These are phyloP conservation scores for Mucor velutinosus DNA, from an alignment of 371 early-diverging fungal genomes.

Conservation along the genomic window DNA sequence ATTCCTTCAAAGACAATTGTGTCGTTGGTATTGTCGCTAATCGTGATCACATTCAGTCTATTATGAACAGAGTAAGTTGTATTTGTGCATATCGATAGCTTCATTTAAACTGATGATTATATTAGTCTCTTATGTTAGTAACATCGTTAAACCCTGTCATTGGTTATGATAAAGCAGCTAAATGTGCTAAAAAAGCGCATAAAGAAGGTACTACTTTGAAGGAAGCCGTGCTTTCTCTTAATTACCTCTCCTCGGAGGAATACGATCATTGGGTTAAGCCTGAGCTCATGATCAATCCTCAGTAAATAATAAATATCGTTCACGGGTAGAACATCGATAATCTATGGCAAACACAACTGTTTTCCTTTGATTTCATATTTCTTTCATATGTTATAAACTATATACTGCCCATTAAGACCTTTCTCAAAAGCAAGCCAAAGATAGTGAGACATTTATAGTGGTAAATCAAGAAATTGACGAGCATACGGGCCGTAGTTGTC, in stretches of 20 bases:
- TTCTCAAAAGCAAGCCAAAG: too few relatives aligned
- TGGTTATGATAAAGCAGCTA: slow-evolving; percentile 84
- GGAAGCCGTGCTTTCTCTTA: slow-evolving; percentile 77
- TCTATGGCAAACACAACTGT: too few relatives aligned
- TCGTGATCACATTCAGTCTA: slow-evolving; percentile 77
- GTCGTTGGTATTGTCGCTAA: slow-evolving; percentile 92
- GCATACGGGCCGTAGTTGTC: too few relatives aligned
- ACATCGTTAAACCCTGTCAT: slow-evolving; percentile 85
- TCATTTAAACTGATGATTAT: not conserved
- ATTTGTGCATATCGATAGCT: not conserved
- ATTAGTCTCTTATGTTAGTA: slow-evolving; percentile 75
- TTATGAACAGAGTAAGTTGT: slow-evolving; percentile 74
- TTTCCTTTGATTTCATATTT: too few relatives aligned
- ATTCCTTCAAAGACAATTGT: slow-evolving; percentile 90
- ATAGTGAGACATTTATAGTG: too few relatives aligned
- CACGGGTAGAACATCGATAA: too few relatives aligned
- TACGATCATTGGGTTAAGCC: slow-evolving; percentile 86
- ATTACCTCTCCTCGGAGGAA: slow-evolving; percentile 72
- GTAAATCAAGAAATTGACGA: too few relatives aligned
- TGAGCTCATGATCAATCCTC: slow-evolving; percentile 69
- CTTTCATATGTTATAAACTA: too few relatives aligned
- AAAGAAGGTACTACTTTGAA: slow-evolving; percentile 81
- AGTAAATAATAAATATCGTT: slow-evolving; percentile 3
- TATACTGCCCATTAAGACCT: too few relatives aligned
- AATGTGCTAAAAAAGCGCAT: slow-evolving; percentile 85